Evolutionary conservation across 2,329 filamentous ascomycete genomes (phyloP), one percentile per base, ranked within the genome.

Genomic region (Colletotrichum incanum): DNA sequence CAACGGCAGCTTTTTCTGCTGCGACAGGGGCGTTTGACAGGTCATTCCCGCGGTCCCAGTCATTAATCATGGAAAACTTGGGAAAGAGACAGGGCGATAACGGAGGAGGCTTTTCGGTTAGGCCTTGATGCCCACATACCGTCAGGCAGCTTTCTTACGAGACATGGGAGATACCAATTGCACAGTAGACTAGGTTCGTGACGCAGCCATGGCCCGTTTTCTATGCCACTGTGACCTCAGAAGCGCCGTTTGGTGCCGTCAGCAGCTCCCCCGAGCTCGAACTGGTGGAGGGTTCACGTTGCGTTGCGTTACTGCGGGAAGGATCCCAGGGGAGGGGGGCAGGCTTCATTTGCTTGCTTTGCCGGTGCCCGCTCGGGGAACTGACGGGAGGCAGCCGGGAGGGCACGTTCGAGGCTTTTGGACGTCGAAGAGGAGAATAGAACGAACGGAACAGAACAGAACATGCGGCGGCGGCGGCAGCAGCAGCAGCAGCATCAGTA

Each of bases 1-100:
- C 34, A 45, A 69, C 39, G 52, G 37, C 41, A 54, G 45, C 66
- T 60, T 68, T 69, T 64, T 59, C 52, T 63, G 59, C 59, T 72
- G 69, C 69, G 65, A 69, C 69, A 72, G n/a, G 61, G 69, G 69
- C 69, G 65, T 64, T 69, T 37, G 65, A 72, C 59, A 72, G 52
- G 69, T 72, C 69, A 64, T 59, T 60, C 45, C 50, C 52, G 43
- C 54, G 20, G 18, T 45, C 55, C 37, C 58, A 39, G 39, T 64
- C 34, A 23, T 72, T 60, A 58, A 63, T 69, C 65, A 69, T 43
- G 34, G 41, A 62, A 8, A 8, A 56, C 16, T 14, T 23, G 41
- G 18, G 34, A 45, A 18, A n/a, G 28, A 20, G 28, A 60, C 41
- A 41, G 54, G 59, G 67, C 50, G 65, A 71, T 62, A 50, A 31